Base-by-base conservation (phyloP, 768 basidiomycete genomes). In the Leccinum longicurvipes region DNA sequence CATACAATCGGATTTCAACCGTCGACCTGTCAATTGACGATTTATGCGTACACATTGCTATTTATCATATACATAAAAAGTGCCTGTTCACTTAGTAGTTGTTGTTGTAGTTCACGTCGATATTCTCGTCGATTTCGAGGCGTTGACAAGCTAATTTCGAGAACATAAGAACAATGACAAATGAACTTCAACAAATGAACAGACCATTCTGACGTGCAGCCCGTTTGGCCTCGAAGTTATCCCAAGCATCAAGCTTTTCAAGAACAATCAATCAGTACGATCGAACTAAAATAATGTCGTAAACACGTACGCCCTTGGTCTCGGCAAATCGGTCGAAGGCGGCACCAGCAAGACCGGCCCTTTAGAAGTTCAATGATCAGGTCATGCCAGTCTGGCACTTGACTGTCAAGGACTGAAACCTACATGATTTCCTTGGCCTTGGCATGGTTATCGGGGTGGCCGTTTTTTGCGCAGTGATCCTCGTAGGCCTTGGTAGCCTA, bases 401-500 rank as follows among this genome's bases (percentile, higher is more conserved):
- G 1, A 17, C 0, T 25, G 29, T 4, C 6, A 41, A 32, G 6
- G 7, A 6, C n/a, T 21, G n/a, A n/a, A n/a, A n/a, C 67, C 51
- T 25, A 66, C 66, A 60, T 0, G 17, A 69, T 0, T 28, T 65
- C 58, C 48, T 68, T 67, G 45, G 68, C 67, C 45, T 39, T 3
- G 34, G 67, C 66, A 10, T 69, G 66, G 7, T 1, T 28, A 12
- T 46, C 54, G 17, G 66, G 68, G 17, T 56, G 9, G 32, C 67
- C 68, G 0, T 67, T 57, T 7, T 0, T 0, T 1, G 46, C 53
- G 3, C 27, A 0, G 36, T 67, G 68, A 0, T 69, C 1, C 56
- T 68, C 66, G 24, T 65, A 68, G 6, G 56, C 55, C 42, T 63
- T 67, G 23, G 47, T 2, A 47, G 51, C 59, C 67, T 67, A 32